phyloP scores from a whole-genome alignment of 2,329 filamentous ascomycete genomes.

The Rhexocercosporidium sp. region DNA sequence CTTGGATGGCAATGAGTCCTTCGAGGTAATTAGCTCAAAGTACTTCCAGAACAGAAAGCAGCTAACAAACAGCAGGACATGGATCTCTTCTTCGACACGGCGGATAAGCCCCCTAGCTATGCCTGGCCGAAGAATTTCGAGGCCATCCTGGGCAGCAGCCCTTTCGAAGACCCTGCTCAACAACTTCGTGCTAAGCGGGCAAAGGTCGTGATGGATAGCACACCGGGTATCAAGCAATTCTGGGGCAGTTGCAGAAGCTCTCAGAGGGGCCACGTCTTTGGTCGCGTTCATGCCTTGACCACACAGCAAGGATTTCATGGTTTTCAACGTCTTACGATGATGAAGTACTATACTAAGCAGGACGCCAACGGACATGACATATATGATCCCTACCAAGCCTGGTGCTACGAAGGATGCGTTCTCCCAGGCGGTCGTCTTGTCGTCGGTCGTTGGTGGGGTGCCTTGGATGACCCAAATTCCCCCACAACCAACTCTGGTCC shows the following conservation, averaged over 20 bases:
- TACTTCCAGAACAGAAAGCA: neutral
- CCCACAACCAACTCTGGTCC: constrained; percentile 37
- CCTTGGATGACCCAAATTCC: constrained; percentile 15
- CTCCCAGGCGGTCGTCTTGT: constrained; percentile 53
- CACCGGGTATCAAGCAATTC: constrained; percentile 36
- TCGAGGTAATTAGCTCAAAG: constrained; percentile 30
- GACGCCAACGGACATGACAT: constrained; percentile 26
- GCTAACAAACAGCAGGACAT: constrained; percentile 32
- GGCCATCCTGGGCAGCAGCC: constrained; percentile 30
- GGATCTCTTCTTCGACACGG: constrained; percentile 30
- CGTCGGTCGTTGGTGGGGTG: constrained; percentile 55
- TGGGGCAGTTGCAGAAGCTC: constrained; percentile 46
- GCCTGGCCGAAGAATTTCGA: constrained; percentile 34
- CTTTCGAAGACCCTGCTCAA: constrained; percentile 24
- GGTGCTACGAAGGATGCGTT: constrained; percentile 53
- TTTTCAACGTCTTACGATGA: constrained; percentile 59
- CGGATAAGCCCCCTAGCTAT: no score
- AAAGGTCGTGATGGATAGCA: neutral
- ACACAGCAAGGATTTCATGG: constrained; percentile 54
- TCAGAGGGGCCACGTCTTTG: constrained; percentile 42
- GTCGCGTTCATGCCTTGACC: constrained; percentile 56
- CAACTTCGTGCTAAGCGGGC: neutral
- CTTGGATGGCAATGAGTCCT: constrained; percentile 30
- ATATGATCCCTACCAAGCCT: constrained; percentile 42
- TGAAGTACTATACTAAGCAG: constrained; percentile 49